Percentiles rank a stretch among this genome's conserved stretches.
phyloP scores from a whole-genome alignment of 148 eudicot genomes.

The Cornus florida region DNA sequence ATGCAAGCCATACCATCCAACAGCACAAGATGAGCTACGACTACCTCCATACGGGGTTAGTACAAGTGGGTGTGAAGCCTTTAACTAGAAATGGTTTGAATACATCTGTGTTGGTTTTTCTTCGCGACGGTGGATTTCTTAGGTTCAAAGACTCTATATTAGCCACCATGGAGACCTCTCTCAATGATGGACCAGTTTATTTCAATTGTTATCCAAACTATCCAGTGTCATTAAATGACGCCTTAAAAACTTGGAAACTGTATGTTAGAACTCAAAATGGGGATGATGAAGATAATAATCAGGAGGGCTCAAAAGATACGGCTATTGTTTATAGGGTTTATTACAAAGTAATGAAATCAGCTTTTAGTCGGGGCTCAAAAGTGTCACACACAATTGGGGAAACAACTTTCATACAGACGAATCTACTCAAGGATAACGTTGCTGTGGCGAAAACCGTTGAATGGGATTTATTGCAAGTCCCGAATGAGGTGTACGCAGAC shows the following conservation, averaged over 20 bases:
- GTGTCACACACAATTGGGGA: no score
- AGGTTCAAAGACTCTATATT: neutral
- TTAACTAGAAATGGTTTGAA: neutral
- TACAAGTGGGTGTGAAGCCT: slow-evolving; percentile 8
- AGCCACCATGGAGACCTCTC: neutral
- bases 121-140: neutral
- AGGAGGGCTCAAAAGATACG: neutral
- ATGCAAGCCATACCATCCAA: neutral
- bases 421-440: neutral
- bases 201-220: slow-evolving; percentile 1
- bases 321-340: neutral
- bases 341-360: no score
- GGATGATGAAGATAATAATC: no score
- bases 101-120: neutral
- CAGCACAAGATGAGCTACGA: neutral
- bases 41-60: neutral
- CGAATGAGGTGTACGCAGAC: no score
- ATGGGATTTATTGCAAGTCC: neutral
- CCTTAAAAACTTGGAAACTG: neutral
- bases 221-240: neutral
- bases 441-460: neutral
- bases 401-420: neutral
- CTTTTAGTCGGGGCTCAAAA: no score
- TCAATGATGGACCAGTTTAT: neutral
- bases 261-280: neutral